phyloP scores from a whole-genome alignment of 345 rosid genomes.

The Diplotaxis tenuifolia region DNA sequence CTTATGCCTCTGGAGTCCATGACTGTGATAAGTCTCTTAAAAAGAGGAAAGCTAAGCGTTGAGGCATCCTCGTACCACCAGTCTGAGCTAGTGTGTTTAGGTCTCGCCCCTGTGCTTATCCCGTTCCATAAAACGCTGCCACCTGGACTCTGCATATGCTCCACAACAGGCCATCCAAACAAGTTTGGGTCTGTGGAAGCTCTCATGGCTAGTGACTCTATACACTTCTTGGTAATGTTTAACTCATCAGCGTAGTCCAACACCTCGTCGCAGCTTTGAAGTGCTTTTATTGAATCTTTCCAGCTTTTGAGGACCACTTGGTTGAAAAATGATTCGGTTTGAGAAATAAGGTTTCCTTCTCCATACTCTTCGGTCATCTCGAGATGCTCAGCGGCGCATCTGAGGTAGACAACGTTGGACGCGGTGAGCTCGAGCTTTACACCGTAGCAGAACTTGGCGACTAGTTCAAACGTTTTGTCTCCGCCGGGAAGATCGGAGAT shows the following conservation, averaged over 20 bases:
- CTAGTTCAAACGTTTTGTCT: constrained; percentile 88
- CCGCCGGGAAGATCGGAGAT: constrained; percentile 78
- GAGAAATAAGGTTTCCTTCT: constrained; percentile 74
- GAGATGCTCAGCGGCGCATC: constrained; percentile 84
- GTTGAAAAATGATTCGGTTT: constrained; percentile 81
- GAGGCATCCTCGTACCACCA: constrained; percentile 99
- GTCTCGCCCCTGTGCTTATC: constrained; percentile 92
- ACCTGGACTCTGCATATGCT: constrained; percentile 95
- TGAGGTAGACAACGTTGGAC: constrained; percentile 75
- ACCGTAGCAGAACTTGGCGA: constrained; percentile 97
- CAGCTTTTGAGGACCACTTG: constrained; percentile 83
- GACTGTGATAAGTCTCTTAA: constrained; percentile 61
- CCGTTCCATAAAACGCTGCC: constrained; percentile 97
- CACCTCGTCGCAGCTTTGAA: constrained; percentile 78
- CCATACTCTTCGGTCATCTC: constrained; percentile 95
- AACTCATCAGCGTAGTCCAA: constrained; percentile 67
- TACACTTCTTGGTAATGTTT: constrained; percentile 70
- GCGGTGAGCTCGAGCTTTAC: constrained; percentile 94
- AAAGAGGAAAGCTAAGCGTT: constrained; percentile 65
- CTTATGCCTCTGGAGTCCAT: constrained; percentile 86
- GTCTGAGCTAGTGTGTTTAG: constrained; percentile 66
- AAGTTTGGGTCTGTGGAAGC: constrained; percentile 82
- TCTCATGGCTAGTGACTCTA: constrained; percentile 71
- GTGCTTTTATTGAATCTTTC: constrained; percentile 85
- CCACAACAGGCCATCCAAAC: constrained; percentile 92